phyloP scores from a whole-genome alignment of 208 protist genomes.

The Herpetomonas muscarum region DNA sequence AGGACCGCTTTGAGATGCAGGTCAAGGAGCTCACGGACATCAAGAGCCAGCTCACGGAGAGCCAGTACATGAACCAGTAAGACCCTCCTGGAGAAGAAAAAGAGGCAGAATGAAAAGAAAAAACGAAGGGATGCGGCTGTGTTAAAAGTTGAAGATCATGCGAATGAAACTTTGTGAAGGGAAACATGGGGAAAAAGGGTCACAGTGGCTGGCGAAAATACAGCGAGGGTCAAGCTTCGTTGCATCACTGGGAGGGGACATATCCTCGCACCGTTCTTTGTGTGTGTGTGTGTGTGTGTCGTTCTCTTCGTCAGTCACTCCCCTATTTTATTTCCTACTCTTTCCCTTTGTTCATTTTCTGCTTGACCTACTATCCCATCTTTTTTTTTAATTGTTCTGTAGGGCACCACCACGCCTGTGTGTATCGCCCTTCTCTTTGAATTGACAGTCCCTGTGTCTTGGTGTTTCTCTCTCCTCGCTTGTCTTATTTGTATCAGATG shows the following conservation, averaged over 20 bases:
- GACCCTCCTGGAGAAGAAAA: not conserved
- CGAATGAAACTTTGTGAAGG: too few relatives aligned
- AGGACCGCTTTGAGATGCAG: constrained; percentile 98
- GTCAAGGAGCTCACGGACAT: constrained; percentile 95
- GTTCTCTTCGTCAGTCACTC: not conserved
- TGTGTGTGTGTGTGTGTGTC: constrained; percentile 8
- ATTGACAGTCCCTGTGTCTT: constrained; percentile 2
- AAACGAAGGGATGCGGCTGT: too few relatives aligned
- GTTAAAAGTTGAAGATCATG: too few relatives aligned
- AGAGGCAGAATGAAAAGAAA: not conserved
- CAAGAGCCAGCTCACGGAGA: constrained; percentile 83
- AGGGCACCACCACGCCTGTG: not conserved
- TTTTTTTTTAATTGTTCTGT: constrained; percentile 13
- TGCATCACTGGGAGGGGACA: too few relatives aligned
- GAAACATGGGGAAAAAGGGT: not conserved
- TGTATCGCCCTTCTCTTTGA: not conserved
- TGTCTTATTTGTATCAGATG: constrained; percentile 1
- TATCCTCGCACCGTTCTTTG: not conserved
- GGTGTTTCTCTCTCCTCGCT: constrained; percentile 8
- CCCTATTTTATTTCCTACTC: constrained; percentile 1
- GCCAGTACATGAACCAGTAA: constrained; percentile 91
- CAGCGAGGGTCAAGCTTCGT: too few relatives aligned
- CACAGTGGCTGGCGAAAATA: too few relatives aligned
- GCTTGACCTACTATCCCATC: not conserved
- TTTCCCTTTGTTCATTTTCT: constrained; percentile 9